phyloP scores from a whole-genome alignment of 805 yeast genomes.

The Candida chilensis region DNA sequence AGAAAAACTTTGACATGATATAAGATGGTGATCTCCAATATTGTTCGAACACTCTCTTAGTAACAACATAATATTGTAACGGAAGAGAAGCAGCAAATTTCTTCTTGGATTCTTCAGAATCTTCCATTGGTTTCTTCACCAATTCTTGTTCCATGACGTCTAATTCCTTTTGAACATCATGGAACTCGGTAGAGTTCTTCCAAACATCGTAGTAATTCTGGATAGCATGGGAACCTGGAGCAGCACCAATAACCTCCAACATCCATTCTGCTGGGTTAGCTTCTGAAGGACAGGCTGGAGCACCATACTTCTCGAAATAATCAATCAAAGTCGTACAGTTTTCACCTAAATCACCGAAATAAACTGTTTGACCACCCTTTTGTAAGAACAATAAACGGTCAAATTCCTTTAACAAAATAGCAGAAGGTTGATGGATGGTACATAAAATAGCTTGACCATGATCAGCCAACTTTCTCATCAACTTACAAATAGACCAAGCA shows the following conservation, averaged over 20 bases:
- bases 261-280: slow-evolving; percentile 91
- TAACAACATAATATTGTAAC: slow-evolving; percentile 11
- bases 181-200: slow-evolving; percentile 58
- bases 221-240: slow-evolving; percentile 67
- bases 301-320: slow-evolving; percentile 60
- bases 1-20: slow-evolving; percentile 26
- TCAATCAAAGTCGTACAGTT: slow-evolving; percentile 48
- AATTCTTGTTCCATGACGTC: slow-evolving; percentile 56
- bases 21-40: slow-evolving; percentile 29
- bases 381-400: slow-evolving; percentile 67
- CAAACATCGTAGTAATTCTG: slow-evolving; percentile 74
- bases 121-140: slow-evolving; percentile 20
- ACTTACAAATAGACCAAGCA: slow-evolving; percentile 30
- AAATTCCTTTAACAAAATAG: slow-evolving; percentile 66
- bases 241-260: slow-evolving; percentile 79
- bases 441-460: slow-evolving; percentile 31
- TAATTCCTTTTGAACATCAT: slow-evolving; percentile 50
- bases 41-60: slow-evolving; percentile 13
- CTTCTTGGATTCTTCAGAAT: slow-evolving; percentile 15
- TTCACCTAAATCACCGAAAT: slow-evolving; percentile 66
- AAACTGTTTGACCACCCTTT: slow-evolving; percentile 65
- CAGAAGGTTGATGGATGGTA: slow-evolving; percentile 84
- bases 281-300: slow-evolving; percentile 53
- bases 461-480: slow-evolving; percentile 28
- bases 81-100: slow-evolving; percentile 35